Conservation (phyloP, 2,329 filamentous ascomycete genomes). For the Cytospora schulzeri region DNA sequence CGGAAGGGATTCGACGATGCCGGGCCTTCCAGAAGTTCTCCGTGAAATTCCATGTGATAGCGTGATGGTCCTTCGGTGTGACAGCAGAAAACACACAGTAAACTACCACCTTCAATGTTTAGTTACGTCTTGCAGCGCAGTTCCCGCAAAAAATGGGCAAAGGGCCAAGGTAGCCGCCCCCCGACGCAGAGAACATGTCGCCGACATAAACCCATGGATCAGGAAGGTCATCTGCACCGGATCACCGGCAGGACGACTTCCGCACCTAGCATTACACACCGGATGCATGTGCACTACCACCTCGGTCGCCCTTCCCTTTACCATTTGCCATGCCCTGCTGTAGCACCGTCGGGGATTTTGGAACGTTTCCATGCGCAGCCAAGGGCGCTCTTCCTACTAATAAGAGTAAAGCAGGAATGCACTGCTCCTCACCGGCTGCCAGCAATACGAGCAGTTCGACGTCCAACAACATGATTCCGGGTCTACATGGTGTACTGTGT, state of each 20-base stretch:
- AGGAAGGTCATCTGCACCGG: conserved; percentile 5
- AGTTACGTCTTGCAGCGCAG: not conserved
- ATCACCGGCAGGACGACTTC: not conserved
- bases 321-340: not conserved
- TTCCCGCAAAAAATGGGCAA: conserved; percentile 1
- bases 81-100: not conserved
- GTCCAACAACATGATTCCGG: not conserved
- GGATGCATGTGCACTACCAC: not conserved
- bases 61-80: not conserved
- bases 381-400: not conserved
- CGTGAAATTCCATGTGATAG: not conserved
- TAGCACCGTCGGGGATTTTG: conserved; percentile 9
- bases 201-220: conserved; percentile 2
- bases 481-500: not conserved
- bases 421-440: conserved; percentile 6
- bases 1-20: not conserved
- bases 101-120: not conserved
- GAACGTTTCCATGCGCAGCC: conserved; percentile 9
- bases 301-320: not conserved
- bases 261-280: conserved; percentile 2
- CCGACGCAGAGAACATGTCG: conserved; percentile 14
- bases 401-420: not conserved
- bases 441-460: not conserved
- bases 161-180: not conserved
- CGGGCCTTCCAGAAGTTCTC: not conserved